phyloP scores from a whole-genome alignment of 148 eudicot genomes.

The Silene uniflora region DNA sequence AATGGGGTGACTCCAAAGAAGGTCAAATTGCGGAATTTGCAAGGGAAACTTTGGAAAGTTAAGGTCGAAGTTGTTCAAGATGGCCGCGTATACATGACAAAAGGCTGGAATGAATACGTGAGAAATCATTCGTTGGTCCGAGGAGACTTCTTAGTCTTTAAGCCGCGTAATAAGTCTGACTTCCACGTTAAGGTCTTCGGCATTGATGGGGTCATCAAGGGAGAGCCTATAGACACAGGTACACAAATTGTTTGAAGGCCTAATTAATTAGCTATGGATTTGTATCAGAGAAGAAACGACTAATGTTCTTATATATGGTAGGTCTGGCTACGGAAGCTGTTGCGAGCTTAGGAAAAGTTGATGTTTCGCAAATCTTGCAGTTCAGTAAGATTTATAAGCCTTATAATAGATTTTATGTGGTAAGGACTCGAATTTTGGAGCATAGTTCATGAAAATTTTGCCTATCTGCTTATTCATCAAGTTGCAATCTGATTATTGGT shows the following conservation, averaged over 20 bases:
- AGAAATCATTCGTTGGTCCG: not conserved
- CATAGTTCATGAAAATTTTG: too few relatives aligned
- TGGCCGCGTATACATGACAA: not conserved
- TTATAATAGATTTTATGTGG: too few relatives aligned
- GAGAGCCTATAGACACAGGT: not conserved
- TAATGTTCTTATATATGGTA: not conserved
- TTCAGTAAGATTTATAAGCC: not conserved
- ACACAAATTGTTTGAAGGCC: not conserved
- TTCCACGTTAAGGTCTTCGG: not conserved
- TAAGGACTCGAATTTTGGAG: too few relatives aligned
- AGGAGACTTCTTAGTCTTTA: slow-evolving; percentile 1
- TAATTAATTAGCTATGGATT: too few relatives aligned
- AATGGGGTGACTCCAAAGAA: not conserved
- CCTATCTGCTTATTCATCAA: too few relatives aligned
- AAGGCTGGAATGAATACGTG: not conserved
- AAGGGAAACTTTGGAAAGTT: not conserved
- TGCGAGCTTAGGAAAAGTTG: not conserved
- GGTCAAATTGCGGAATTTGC: not conserved
- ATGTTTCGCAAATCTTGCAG: not conserved
- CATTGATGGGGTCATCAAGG: not conserved
- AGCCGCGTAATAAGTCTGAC: not conserved
- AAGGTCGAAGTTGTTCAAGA: not conserved
- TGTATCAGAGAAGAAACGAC: too few relatives aligned
- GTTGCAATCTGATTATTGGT: too few relatives aligned
- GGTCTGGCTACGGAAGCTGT: not conserved